Percentiles rank a stretch among this genome's conserved stretches.
These are phyloP conservation scores for Pseudocercospora pini-densiflorae DNA, from an alignment of 2,329 filamentous ascomycete genomes.

Conservation along the genomic window DNA sequence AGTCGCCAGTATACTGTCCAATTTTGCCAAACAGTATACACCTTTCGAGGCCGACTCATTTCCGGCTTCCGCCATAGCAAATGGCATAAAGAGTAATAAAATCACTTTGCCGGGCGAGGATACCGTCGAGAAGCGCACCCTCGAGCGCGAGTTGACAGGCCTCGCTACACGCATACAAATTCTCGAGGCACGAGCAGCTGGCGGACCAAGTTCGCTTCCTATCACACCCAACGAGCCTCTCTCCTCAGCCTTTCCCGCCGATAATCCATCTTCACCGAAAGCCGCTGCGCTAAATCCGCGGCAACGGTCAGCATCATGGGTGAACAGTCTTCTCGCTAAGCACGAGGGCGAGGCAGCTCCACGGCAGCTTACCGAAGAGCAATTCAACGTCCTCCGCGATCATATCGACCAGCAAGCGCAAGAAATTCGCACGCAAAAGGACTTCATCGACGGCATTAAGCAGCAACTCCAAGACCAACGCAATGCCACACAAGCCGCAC, in stretches of 20 bases:
- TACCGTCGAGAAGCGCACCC: slow-evolving; percentile 72
- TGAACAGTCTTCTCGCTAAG: slow-evolving; percentile 59
- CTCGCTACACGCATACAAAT: slow-evolving; percentile 78
- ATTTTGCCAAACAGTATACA: slow-evolving; percentile 54
- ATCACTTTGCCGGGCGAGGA: slow-evolving; percentile 78
- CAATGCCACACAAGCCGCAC: slow-evolving; percentile 78
- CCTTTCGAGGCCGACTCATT: slow-evolving; percentile 50
- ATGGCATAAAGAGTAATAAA: slow-evolving; percentile 57
- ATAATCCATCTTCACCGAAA: slow-evolving; percentile 47
- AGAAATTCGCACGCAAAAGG: slow-evolving; percentile 83
- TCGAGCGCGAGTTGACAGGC: slow-evolving; percentile 83
- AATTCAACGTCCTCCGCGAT: slow-evolving; percentile 82
- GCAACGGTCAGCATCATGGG: slow-evolving; percentile 49
- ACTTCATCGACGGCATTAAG: slow-evolving; percentile 83
- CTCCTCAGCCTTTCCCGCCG: slow-evolving; percentile 61
- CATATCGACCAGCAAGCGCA: slow-evolving; percentile 94
- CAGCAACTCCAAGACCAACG: slow-evolving; percentile 86
- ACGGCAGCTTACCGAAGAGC: slow-evolving; percentile 72
- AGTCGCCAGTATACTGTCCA: slow-evolving; percentile 49
- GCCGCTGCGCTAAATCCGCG: slow-evolving; percentile 34
- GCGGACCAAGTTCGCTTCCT: slow-evolving; percentile 59
- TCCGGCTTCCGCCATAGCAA: slow-evolving; percentile 51
- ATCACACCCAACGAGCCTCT: slow-evolving; percentile 77
- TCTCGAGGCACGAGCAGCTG: slow-evolving; percentile 76
- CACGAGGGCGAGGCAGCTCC: slow-evolving; percentile 55